Percentiles rank a stretch among this genome's conserved stretches.
These are phyloP conservation scores for Fonsecaea monophora DNA, from an alignment of 2,329 filamentous ascomycete species.

Conservation along the genomic window DNA sequence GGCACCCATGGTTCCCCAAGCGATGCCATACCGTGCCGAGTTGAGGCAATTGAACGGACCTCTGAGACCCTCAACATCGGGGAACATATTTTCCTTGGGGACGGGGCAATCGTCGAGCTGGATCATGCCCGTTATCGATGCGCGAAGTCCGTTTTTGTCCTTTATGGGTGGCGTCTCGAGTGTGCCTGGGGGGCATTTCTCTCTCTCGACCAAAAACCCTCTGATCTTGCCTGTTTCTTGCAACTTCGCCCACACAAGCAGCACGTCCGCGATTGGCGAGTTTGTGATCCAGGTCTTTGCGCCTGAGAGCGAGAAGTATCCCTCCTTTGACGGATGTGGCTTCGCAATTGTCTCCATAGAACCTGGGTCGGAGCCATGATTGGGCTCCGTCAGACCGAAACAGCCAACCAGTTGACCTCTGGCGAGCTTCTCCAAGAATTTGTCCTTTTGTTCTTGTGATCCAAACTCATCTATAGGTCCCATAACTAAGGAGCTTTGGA, in stretches of 20 bases:
- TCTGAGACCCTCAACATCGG: constrained; percentile 80
- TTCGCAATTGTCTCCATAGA: constrained; percentile 90
- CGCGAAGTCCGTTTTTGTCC: constrained; percentile 92
- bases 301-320: constrained; percentile 78
- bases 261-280: constrained; percentile 83
- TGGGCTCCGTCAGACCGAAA: constrained; percentile 90
- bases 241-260: constrained; percentile 92
- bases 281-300: constrained; percentile 97
- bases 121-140: constrained; percentile 97
- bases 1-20: constrained; percentile 90
- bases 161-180: constrained; percentile 91
- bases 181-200: constrained; percentile 82
- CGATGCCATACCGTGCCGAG: constrained; percentile 90
- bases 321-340: constrained; percentile 81
- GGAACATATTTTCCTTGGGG: constrained; percentile 90
- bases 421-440: constrained; percentile 78
- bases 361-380: constrained; percentile 89
- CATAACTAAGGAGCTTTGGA: constrained; percentile 93
- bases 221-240: constrained; percentile 91
- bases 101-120: constrained; percentile 91
- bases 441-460: constrained; percentile 84
- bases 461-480: constrained; percentile 89
- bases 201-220: constrained; percentile 87
- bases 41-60: constrained; percentile 96
- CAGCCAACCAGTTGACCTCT: constrained; percentile 82